Evolutionary conservation across 257 asterid genomes (phyloP).

Genomic region (Fraxinus americana): DNA sequence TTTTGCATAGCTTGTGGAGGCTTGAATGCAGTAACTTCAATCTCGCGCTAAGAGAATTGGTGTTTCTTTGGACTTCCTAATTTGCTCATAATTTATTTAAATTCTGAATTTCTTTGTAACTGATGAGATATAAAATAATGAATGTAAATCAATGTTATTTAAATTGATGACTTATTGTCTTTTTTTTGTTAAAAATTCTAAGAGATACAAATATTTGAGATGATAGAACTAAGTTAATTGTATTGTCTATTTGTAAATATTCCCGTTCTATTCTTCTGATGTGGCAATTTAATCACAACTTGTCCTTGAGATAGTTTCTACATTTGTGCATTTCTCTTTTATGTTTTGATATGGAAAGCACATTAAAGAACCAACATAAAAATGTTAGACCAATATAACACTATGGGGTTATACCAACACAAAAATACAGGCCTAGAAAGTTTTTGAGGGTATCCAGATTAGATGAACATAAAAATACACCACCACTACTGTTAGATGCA

Average conservation of each 20-base stretch:
- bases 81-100: neutral
- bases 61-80: neutral
- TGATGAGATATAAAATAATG: neutral
- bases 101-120: neutral
- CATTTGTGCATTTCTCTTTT: neutral
- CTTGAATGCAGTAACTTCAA: neutral
- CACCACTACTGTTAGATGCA: neutral
- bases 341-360: neutral
- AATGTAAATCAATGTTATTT: no score
- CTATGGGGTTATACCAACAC: neutral
- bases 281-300: neutral
- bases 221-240: neutral
- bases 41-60: neutral
- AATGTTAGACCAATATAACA: no score
- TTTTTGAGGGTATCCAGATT: neutral
- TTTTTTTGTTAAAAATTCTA: no score
- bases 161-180: neutral
- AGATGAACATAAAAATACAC: neutral
- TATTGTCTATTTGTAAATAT: neutral
- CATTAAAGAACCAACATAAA: neutral
- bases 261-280: neutral
- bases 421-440: neutral
- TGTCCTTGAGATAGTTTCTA: neutral
- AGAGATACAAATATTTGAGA: no score
- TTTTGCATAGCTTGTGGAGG: neutral